A percentile compares a stretch with the other conserved stretches of the same genome.
Conservation (phyloP, 179 eudicot genomes). For the Beta lomatogona region DNA sequence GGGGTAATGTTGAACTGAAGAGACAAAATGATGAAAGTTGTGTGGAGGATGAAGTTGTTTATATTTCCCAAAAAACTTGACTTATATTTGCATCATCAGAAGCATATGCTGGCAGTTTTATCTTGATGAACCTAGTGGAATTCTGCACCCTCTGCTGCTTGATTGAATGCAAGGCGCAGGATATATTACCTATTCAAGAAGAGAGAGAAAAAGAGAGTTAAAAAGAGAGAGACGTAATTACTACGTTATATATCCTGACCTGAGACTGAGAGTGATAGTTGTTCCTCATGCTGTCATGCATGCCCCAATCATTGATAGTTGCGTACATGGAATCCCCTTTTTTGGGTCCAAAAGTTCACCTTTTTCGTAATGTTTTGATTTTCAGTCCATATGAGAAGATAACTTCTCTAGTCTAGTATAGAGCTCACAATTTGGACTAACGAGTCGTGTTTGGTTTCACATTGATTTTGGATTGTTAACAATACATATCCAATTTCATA, state of each 20-base stretch:
- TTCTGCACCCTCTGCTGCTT: not conserved
- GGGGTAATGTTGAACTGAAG: not conserved
- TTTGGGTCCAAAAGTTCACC: not conserved
- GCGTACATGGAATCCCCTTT: not conserved
- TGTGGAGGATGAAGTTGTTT: not conserved
- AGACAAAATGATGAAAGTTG: slow-evolving; percentile 14
- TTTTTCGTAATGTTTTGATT: not conserved
- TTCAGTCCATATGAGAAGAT: not conserved
- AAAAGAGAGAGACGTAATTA: not conserved
- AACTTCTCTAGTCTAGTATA: not conserved
- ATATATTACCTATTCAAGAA: not conserved
- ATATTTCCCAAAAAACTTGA: not conserved
- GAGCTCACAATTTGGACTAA: too few species aligned
- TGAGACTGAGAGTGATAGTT: slow-evolving; percentile 10
- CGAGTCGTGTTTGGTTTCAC: too few species aligned
- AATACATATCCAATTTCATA: too few species aligned
- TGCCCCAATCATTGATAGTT: slow-evolving; percentile 27
- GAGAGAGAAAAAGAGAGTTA: not conserved
- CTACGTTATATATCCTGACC: not conserved
- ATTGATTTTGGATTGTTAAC: too few species aligned
- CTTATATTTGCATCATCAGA: not conserved
- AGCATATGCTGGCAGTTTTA: slow-evolving; percentile 4
- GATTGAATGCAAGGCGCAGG: slow-evolving; percentile 23
- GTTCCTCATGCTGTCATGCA: slow-evolving; percentile 6
- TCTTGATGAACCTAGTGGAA: slow-evolving; percentile 8